A percentile compares a stretch with the other conserved stretches of the same genome.
phyloP scores from a whole-genome alignment of 2,329 filamentous ascomycete species.

The Acarospora socialis region DNA sequence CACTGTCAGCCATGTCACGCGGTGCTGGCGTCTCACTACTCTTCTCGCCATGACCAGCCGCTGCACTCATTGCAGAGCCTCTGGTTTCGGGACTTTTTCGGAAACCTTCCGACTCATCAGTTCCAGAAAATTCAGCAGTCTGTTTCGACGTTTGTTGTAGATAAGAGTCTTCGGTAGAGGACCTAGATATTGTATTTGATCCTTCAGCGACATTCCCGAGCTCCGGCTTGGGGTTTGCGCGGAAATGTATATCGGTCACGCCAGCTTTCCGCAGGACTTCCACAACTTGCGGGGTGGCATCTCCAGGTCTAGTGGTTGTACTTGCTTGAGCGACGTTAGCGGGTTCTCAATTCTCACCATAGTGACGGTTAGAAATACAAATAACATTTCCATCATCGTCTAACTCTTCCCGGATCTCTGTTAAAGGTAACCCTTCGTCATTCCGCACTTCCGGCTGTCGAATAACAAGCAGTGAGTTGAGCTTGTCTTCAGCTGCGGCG shows the following conservation, averaged over 20 bases:
- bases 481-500: slow-evolving; percentile 51
- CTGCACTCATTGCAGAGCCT: too few relatives aligned
- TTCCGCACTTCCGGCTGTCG: slow-evolving; percentile 48
- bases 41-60: too few relatives aligned
- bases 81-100: too few relatives aligned
- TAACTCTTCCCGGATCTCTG: slow-evolving; percentile 82
- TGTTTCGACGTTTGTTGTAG: too few relatives aligned
- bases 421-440: slow-evolving; percentile 61
- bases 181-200: too few relatives aligned
- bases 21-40: too few relatives aligned
- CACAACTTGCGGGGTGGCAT: slow-evolving; percentile 51
- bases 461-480: slow-evolving; percentile 47
- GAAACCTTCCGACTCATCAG: too few relatives aligned
- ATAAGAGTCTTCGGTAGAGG: too few relatives aligned
- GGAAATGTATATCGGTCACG: slow-evolving; percentile 39
- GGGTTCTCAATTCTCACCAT: background rate
- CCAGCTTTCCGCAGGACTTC: slow-evolving; percentile 68
- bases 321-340: slow-evolving; percentile 25
- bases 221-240: too few relatives aligned
- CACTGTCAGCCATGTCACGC: too few relatives aligned
- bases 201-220: too few relatives aligned
- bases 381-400: slow-evolving; percentile 83
- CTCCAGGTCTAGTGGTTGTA: slow-evolving; percentile 51
- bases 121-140: too few relatives aligned
- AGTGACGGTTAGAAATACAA: slow-evolving; percentile 18